Evolutionary conservation across 306 rosid genomes (phyloP), one percentile per base, ranked within the genome.

Genomic region (Dalbergia cultrata): DNA sequence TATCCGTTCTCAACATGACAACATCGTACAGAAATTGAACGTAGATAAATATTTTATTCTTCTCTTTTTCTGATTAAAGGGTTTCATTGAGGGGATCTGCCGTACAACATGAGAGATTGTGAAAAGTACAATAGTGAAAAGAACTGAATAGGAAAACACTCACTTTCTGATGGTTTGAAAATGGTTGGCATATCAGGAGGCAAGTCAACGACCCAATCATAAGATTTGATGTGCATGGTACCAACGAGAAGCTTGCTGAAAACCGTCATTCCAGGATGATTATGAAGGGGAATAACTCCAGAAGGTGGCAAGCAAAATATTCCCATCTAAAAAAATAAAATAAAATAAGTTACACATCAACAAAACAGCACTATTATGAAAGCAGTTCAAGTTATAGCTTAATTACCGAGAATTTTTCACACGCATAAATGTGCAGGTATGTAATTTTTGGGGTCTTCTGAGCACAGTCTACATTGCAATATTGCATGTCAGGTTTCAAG

Each of bases 201-300:
- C 16, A 58, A 79, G 77, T 85, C 92, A 52, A 6, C 82, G 34
- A 71, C 93, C 99, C 99, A 95, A 67, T 95, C 99, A 81, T 92
- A 95, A 4, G 99, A 89, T 80, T 95, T 91, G 83, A 95, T 91
- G 82, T 95, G 97, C 97, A 95, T 91, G 1, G 92, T 91, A 75
- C 99, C 99, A 18, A 92, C 90, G 6, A 95, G 90, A 70, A 95
- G 91, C 81, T 95, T 95, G 34, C 97, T 89, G 47, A 95, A 95
- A 78, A 95, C 99, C 5, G 97, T 95, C 99, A 95, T 95, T 77
- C 90, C 99, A 0, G 99, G 99, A 79, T 95, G 99, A 82, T 95
- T 95, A 67, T 95, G 99, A 81, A 95, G 97, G 7, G 99, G 99
- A 81, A 95, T 76, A 62, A 93, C 93, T 21, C 94, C 97, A 4